Evolutionary conservation across 108 stramenopile genomes (phyloP), one percentile per base, ranked within the genome.

Genomic region (Seminavis robusta): DNA sequence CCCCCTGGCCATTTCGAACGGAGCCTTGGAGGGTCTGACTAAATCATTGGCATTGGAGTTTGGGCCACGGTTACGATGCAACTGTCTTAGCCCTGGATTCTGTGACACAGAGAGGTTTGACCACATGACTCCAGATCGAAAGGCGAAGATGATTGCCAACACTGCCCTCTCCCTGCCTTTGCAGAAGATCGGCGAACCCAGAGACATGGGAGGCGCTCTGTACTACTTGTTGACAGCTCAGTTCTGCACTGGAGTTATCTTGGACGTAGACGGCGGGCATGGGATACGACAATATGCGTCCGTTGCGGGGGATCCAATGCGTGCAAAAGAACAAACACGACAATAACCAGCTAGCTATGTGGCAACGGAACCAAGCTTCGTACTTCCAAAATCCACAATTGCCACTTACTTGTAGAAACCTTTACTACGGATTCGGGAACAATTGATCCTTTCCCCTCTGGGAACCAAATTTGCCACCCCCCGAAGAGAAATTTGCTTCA

Each of bases 21-120:
- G 84, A 44, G 84, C 84, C 13, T 57, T 85, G 36, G 84, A 85
- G 50, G 84, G 79, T 23, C 45, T 85, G 61, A 81, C 80, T 9
- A 29, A 69, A 43, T 52, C 83, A n/a, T 58, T 85, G 51, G 83
- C 84, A 3, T 47, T 85, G 29, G 80, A 85, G 51, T 60, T 77
- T 57, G 84, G 80, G 24, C 77, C 76, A 7, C 42, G 59, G 42
- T 39, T 76, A 15, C 53, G 84, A 29, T 80, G 81, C 33, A 85
- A 85, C 50, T 85, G 80, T 51, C 53, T 80, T n/a, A 63, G 59
- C 8, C 79, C 83, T 5, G 83, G 83, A 17, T 85, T 85, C 49
- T 85, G 79, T 52, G 74, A 85, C 33, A 85, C 84, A 7, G 84
- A 85, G 52, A 53, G 84, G 2, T 85, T 85, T 52, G 77, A 85